Conservation (phyloP, 345 rosid genomes). For the Moricandia arvensis region DNA sequence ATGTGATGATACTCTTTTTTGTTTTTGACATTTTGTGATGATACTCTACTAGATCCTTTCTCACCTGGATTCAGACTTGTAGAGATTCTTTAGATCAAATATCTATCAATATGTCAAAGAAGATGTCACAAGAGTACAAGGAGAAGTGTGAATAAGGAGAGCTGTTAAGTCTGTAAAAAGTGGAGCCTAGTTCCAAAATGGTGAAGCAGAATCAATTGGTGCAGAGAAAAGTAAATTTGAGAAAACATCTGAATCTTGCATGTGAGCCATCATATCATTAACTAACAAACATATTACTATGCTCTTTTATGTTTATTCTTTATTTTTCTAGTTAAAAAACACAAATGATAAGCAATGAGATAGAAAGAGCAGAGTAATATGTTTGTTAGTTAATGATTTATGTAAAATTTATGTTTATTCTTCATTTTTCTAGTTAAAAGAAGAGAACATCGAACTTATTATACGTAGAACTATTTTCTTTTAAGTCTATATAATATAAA, state of each 20-base stretch:
- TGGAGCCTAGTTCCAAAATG: conserved; percentile 28
- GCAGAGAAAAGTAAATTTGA: neutral
- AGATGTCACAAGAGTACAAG: neutral
- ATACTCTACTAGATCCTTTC: neutral
- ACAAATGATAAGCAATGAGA: too few relatives aligned
- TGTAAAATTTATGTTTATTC: too few relatives aligned
- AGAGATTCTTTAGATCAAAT: neutral
- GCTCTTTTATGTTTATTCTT: too few relatives aligned
- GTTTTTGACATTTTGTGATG: too few relatives aligned
- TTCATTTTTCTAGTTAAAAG: too few relatives aligned
- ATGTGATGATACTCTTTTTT: neutral
- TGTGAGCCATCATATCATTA: conserved; percentile 37
- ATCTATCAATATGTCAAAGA: conserved; percentile 1
- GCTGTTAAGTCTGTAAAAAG: conserved; percentile 9
- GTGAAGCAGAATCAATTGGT: conserved; percentile 34
- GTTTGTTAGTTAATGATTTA: too few relatives aligned
- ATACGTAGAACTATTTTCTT: too few relatives aligned
- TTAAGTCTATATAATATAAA: too few relatives aligned
- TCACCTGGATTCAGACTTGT: neutral
- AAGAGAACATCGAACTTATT: too few relatives aligned
- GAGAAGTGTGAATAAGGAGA: conserved; percentile 16
- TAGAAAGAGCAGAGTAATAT: too few relatives aligned
- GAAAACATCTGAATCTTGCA: conserved; percentile 36
- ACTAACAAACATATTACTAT: conserved; percentile 28
- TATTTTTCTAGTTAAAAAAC: too few relatives aligned